These are phyloP conservation scores for Fomitopsis palustris DNA, from an alignment of 1,284 basidiomycete species.

Conservation along the genomic window DNA sequence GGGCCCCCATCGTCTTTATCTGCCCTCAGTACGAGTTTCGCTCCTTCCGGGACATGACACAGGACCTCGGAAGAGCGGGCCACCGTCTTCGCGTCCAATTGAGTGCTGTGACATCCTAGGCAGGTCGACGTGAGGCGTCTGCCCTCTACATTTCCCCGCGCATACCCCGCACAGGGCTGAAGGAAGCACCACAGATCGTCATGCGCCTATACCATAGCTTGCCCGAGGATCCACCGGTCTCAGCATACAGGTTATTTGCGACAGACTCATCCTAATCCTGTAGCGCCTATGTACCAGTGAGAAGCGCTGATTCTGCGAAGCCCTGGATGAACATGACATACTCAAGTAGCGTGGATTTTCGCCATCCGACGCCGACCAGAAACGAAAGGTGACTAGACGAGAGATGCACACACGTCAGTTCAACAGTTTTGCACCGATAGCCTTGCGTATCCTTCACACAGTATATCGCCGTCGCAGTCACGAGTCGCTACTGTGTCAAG, in stretches of 20 bases:
- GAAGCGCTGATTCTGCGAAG: not conserved
- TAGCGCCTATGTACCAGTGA: not conserved
- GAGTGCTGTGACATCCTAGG: not conserved
- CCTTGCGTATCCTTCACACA: not conserved
- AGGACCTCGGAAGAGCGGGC: constrained; percentile 1
- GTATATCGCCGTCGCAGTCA: not conserved
- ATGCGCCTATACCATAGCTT: constrained; percentile 1
- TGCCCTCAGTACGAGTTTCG: not conserved
- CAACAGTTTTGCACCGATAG: no score
- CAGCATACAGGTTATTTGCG: not conserved
- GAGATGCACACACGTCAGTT: no score
- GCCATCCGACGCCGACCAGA: no score
- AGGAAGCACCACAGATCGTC: constrained; percentile 6
- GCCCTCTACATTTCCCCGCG: constrained; percentile 3
- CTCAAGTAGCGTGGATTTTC: no score
- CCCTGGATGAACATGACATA: not conserved
- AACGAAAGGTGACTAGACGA: no score
- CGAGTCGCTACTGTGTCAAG: not conserved
- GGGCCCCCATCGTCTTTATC: not conserved
- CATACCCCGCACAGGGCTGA: constrained; percentile 1
- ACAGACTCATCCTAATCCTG: not conserved
- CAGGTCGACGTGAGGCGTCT: not conserved
- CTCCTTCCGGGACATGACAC: not conserved
- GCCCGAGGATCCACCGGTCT: constrained; percentile 2
- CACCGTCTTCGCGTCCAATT: not conserved